These are phyloP conservation scores for Dentipellis sp. DNA, from an alignment of 768 basidiomycete genomes.

Conservation along the genomic window DNA sequence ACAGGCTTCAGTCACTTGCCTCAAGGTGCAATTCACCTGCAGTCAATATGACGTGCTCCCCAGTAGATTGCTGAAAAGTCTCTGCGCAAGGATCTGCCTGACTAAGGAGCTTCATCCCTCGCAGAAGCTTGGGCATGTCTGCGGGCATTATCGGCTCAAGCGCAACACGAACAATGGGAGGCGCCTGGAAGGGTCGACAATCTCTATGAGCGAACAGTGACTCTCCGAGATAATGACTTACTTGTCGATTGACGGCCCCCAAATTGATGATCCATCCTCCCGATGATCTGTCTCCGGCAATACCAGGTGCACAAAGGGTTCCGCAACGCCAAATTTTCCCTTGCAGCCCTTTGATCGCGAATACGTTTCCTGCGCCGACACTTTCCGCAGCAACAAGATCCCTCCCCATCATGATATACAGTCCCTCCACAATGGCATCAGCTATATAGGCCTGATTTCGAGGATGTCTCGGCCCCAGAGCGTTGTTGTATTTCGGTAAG, in stretches of 20 bases:
- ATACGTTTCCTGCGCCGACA: constrained; percentile 89
- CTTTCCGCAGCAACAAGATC: constrained; percentile 78
- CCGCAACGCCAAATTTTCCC: constrained; percentile 87
- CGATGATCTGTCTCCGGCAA: constrained; percentile 29
- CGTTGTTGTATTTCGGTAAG: constrained; percentile 76
- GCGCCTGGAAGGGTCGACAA: constrained; percentile 34
- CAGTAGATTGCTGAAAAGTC: constrained; percentile 93
- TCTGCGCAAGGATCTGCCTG: constrained; percentile 97
- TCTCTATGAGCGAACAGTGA: neutral
- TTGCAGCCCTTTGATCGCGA: constrained; percentile 84
- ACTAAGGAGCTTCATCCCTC: constrained; percentile 79
- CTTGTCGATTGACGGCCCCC: constrained; percentile 58
- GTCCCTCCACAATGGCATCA: constrained; percentile 52
- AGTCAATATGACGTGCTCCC: constrained; percentile 93
- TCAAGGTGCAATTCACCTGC: constrained; percentile 96
- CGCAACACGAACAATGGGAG: constrained; percentile 93
- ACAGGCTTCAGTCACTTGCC: constrained; percentile 32
- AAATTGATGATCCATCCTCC: constrained; percentile 67
- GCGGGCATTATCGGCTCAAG: constrained; percentile 76
- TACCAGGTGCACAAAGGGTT: constrained; percentile 70
- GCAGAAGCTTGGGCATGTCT: constrained; percentile 84
- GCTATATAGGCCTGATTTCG: constrained; percentile 58
- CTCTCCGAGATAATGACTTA: constrained; percentile 23
- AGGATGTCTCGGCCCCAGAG: constrained; percentile 55
- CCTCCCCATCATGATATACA: constrained; percentile 98